Base-by-base conservation (phyloP, 2,329 filamentous ascomycete species). In the Aureobasidium lini region DNA sequence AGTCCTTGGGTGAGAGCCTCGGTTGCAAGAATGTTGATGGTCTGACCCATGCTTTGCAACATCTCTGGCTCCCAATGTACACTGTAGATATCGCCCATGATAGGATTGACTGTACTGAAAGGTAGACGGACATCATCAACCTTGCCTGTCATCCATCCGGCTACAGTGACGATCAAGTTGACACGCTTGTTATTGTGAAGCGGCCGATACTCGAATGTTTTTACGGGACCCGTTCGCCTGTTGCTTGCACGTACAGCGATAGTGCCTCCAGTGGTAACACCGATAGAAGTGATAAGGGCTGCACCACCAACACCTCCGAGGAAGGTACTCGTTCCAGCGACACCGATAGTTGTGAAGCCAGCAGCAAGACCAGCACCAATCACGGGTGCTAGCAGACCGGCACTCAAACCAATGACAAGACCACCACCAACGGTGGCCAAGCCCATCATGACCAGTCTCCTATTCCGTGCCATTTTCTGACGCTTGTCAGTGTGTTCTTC, bases 11-110 rank as follows among this genome's bases (percentile, higher is more conserved):
- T 96, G 62, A 99, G 84, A 67, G 94, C 94, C 84, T 99, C 94
- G 36, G 94, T 99, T 60, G 94, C 94, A 64, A 99, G 79, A 74
- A 99, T 97, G 68, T 96, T 96, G 68, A 99, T 97, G 47, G 94
- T 99, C 71, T 94, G 90, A 82, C 94, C 94, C 87, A 96, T 99
- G 73, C 90, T 96, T 66, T 85, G 87, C 70, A 99, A 81, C 92
- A 99, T 95, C 70, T 99, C 94, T 3, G 94, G 95, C 73, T 99
- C 94, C 92, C 94, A 99, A 61, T 95, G 79, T 10, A 99, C 87
- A 0, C 93, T 96, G 75, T 99, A 99, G 15, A 99, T 86, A 70
- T 99, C 94, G 11, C 94, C 94, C 94, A 99, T 99, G 63, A 97
- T 84, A 0, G 95, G 90, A 72, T 99, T 92, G 6, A 99, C 88